Percentiles rank a stretch among this genome's conserved stretches.
phyloP scores from a whole-genome alignment of 1,139 yeast species.

The Saccharomyces pastorianus region DNA sequence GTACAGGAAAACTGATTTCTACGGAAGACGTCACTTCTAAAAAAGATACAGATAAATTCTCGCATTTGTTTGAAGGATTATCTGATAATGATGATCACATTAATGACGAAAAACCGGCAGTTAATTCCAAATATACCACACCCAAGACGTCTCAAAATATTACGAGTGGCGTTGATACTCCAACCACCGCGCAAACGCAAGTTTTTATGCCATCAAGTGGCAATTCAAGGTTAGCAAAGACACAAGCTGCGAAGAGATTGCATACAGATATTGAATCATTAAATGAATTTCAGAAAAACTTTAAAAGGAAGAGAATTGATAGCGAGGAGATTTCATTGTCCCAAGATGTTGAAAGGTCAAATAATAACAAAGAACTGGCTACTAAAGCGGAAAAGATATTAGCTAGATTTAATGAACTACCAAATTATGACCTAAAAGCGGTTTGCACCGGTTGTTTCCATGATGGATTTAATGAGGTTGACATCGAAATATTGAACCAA shows the following conservation, averaged over 20 bases:
- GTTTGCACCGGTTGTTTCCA: constrained; percentile 58
- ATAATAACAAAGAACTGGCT: constrained; percentile 24
- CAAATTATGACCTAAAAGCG: constrained; percentile 37
- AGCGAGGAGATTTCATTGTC: constrained; percentile 23
- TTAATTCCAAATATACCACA: background rate
- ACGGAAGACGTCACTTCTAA: background rate
- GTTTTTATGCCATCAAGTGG: background rate
- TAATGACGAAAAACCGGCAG: background rate
- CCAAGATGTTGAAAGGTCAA: constrained; percentile 27
- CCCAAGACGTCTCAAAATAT: background rate
- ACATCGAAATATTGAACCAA: constrained; percentile 30
- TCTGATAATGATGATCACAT: background rate
- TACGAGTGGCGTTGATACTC: background rate
- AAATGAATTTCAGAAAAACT: constrained; percentile 46
- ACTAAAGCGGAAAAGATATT: constrained; percentile 15
- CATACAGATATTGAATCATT: constrained; percentile 62
- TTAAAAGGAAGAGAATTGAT: constrained; percentile 23
- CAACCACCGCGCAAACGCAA: background rate
- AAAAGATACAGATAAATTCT: background rate
- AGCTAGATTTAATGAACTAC: constrained; percentile 8
- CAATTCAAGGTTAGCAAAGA: constrained; percentile 45
- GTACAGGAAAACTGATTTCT: background rate
- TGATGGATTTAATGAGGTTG: constrained; percentile 36
- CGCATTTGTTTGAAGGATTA: constrained; percentile 3
- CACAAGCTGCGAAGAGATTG: constrained; percentile 57